These are phyloP conservation scores for Globisporangium alternatum DNA, from an alignment of 352 stramenopile genomes.

Conservation along the genomic window DNA sequence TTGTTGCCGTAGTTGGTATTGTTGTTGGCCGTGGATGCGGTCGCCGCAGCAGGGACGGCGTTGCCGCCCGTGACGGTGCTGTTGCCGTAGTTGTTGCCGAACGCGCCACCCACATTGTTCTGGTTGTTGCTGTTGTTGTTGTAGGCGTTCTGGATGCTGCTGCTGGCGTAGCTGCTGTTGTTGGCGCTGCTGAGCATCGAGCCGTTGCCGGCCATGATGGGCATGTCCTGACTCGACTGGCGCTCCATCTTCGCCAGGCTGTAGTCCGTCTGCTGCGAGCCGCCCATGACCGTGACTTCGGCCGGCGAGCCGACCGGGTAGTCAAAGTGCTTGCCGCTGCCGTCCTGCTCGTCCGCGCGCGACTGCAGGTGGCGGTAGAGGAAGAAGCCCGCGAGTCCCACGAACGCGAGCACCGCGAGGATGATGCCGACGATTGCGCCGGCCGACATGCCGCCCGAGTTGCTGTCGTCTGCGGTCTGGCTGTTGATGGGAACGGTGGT, in stretches of 20 bases:
- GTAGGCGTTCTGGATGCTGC: constrained; percentile 10
- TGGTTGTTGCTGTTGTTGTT: constrained; percentile 15
- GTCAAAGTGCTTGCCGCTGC: constrained; percentile 30
- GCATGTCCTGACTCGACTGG: constrained; percentile 19
- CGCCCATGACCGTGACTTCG: constrained; percentile 18
- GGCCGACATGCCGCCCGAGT: constrained; percentile 34
- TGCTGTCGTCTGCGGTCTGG: constrained; percentile 1
- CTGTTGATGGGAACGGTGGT: background rate
- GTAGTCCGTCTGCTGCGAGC: constrained; percentile 26
- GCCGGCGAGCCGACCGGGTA: constrained; percentile 26
- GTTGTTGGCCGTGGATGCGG: constrained; percentile 6
- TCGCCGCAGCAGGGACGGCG: too few relatives aligned
- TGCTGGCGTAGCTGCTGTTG: constrained; percentile 14
- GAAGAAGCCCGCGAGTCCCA: constrained; percentile 36
- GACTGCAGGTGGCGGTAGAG: constrained; percentile 28
- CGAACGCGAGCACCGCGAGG: constrained; percentile 32
- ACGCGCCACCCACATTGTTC: background rate
- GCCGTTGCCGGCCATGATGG: constrained; percentile 16
- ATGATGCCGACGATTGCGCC: constrained; percentile 42
- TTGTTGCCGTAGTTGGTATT: constrained; percentile 1
- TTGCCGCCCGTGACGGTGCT: background rate
- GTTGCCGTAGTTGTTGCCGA: constrained; percentile 12
- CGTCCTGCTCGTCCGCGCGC: constrained; percentile 15
- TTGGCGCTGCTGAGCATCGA: constrained; percentile 14
- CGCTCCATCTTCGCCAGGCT: constrained; percentile 21